These are phyloP conservation scores for Malus domestica DNA, from an alignment of 306 rosid species.

Conservation along the genomic window DNA sequence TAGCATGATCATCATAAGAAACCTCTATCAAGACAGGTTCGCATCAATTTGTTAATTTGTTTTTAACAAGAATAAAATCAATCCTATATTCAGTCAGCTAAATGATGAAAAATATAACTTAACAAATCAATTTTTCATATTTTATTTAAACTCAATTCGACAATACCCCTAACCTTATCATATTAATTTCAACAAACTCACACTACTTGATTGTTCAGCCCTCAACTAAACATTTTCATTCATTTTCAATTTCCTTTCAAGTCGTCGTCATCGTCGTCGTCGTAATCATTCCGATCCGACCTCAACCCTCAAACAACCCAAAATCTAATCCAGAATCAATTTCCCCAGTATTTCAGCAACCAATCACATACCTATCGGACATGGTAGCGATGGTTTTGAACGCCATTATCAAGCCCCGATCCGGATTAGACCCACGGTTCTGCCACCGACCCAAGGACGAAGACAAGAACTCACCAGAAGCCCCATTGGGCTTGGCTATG, in stretches of 20 bases:
- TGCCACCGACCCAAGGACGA: slow-evolving; percentile 95
- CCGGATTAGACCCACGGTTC: slow-evolving; percentile 90
- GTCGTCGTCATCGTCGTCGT: background rate
- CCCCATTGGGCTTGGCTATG: slow-evolving; percentile 80
- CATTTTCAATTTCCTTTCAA: background rate
- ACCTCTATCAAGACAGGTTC: background rate
- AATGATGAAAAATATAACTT: background rate
- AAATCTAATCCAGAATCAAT: background rate
- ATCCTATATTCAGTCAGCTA: background rate
- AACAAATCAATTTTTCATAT: too few relatives aligned
- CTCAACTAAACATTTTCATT: background rate
- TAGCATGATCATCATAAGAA: background rate
- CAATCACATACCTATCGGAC: slow-evolving; percentile 66
- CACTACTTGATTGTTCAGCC: background rate
- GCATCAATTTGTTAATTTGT: background rate
- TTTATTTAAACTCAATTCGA: too few relatives aligned
- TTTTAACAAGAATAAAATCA: background rate
- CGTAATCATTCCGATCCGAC: background rate
- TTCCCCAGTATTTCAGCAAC: background rate
- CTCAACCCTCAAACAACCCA: background rate
- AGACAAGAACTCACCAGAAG: slow-evolving; percentile 70
- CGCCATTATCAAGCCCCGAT: slow-evolving; percentile 77
- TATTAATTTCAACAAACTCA: background rate
- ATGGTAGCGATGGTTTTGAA: slow-evolving; percentile 91
- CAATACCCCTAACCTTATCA: background rate